Percentiles rank a stretch among this genome's conserved stretches.
These are phyloP conservation scores for Dorcoceras hygrometricum DNA, from an alignment of 257 asterid species.

Conservation along the genomic window DNA sequence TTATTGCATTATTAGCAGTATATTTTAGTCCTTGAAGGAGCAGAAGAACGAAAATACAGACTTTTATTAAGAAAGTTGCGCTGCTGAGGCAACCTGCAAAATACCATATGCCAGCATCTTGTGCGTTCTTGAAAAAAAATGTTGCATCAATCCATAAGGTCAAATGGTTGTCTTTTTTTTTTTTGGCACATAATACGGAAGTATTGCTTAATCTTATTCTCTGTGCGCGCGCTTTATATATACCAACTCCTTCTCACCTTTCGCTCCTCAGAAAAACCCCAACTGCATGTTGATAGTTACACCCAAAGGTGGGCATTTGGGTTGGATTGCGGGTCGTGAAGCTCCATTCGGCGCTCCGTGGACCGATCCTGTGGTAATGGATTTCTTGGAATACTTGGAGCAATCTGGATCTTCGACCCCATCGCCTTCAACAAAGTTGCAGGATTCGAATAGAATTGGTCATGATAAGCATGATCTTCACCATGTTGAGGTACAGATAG, in stretches of 20 bases:
- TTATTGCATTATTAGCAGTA: background rate
- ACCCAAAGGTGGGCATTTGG: constrained; percentile 96
- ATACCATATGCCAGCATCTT: background rate
- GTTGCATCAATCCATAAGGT: background rate
- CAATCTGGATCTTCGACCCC: constrained; percentile 27
- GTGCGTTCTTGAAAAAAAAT: background rate
- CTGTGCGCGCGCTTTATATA: background rate
- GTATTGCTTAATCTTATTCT: constrained; percentile 14
- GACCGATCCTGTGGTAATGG: constrained; percentile 91
- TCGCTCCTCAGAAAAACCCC: constrained; percentile 58
- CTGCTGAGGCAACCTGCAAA: constrained; percentile 1
- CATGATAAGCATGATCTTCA: constrained; percentile 21
- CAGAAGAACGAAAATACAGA: background rate
- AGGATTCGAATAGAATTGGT: constrained; percentile 7
- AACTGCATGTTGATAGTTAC: constrained; percentile 81
- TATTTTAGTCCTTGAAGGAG: background rate
- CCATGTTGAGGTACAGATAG: constrained; percentile 32
- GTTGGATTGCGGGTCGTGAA: constrained; percentile 91
- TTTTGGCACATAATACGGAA: constrained; percentile 9
- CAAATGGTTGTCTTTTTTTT: background rate
- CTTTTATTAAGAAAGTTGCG: background rate
- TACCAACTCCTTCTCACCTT: background rate
- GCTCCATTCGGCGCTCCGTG: constrained; percentile 91
- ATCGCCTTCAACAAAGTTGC: constrained; percentile 21
- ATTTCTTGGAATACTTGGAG: constrained; percentile 71